Conservation (phyloP, 768 basidiomycete species). For the Rubroboletus pulcherrimus region DNA sequence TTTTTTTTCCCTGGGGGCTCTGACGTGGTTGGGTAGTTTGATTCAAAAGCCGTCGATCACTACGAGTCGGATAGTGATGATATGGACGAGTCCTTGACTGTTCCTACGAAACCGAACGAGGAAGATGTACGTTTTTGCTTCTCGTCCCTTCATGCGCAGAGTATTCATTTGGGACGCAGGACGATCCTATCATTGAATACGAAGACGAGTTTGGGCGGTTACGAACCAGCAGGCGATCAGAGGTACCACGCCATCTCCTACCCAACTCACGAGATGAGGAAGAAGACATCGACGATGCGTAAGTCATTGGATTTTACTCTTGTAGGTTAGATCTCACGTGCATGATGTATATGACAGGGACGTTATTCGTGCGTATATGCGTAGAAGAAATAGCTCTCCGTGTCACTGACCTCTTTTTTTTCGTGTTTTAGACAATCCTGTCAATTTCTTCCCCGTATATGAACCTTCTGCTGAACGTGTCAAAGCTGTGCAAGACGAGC, state of each 20-base stretch:
- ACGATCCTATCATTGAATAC: constrained; percentile 80
- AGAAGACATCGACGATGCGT: constrained; percentile 50
- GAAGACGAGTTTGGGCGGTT: constrained; percentile 85
- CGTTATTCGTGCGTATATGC: constrained; percentile 46
- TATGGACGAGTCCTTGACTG: constrained; percentile 70
- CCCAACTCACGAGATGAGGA: constrained; percentile 43
- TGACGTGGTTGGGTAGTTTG: constrained; percentile 48
- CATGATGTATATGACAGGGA: constrained; percentile 39
- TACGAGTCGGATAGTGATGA: constrained; percentile 74
- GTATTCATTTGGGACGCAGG: constrained; percentile 33
- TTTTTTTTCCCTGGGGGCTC: not conserved
- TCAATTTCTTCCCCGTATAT: constrained; percentile 84
- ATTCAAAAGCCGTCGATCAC: constrained; percentile 48
- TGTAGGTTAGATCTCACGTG: not conserved
- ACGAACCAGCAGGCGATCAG: constrained; percentile 64
- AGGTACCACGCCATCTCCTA: constrained; percentile 68
- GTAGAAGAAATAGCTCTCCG: not conserved
- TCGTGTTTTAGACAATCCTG: constrained; percentile 62
- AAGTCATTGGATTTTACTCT: constrained; percentile 20
- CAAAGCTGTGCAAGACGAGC: constrained; percentile 66
- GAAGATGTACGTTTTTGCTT: constrained; percentile 35
- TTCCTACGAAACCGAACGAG: constrained; percentile 42
- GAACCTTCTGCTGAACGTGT: constrained; percentile 78
- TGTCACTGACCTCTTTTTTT: constrained; percentile 3
- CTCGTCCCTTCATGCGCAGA: too few relatives aligned